phyloP scores from a whole-genome alignment of 805 yeast species.

The Yarrowia yakushimensis region DNA sequence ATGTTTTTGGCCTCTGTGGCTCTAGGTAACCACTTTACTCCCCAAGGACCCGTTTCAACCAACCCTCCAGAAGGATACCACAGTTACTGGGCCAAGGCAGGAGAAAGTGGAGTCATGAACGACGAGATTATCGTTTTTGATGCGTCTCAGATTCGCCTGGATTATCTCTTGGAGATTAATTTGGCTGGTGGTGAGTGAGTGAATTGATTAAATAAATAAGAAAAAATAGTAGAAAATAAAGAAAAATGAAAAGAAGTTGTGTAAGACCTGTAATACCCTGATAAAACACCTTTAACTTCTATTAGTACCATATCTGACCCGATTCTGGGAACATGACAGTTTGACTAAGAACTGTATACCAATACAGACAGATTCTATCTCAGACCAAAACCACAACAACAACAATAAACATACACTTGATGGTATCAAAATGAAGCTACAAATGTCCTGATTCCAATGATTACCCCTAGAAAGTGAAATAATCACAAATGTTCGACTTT shows the following conservation, averaged over 20 bases:
- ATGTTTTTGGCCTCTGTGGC: conserved; percentile 21
- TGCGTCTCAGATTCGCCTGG: neutral
- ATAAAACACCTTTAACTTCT: no score
- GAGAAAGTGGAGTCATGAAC: conserved; percentile 14
- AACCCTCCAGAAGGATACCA: conserved; percentile 13
- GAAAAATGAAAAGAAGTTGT: no score
- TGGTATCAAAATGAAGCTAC: neutral
- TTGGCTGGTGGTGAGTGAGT: neutral
- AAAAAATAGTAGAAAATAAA: no score
- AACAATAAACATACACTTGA: neutral
- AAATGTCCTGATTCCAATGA: neutral
- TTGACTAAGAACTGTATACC: no score
- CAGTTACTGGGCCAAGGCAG: conserved; percentile 21
- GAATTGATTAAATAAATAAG: neutral
- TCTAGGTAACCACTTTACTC: conserved; percentile 6
- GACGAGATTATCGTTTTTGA: conserved; percentile 22
- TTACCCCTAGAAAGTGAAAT: no score
- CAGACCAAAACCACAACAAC: neutral
- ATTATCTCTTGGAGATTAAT: conserved; percentile 10
- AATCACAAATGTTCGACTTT: no score
- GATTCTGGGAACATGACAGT: no score
- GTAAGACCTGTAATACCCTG: no score
- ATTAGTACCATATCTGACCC: no score
- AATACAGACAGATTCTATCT: no score
- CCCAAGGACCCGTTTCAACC: neutral